Percentiles rank a stretch among this genome's conserved stretches.
phyloP scores from a whole-genome alignment of 495 filamentous ascomycete genomes.

The Talaromyces nanjingensis region DNA sequence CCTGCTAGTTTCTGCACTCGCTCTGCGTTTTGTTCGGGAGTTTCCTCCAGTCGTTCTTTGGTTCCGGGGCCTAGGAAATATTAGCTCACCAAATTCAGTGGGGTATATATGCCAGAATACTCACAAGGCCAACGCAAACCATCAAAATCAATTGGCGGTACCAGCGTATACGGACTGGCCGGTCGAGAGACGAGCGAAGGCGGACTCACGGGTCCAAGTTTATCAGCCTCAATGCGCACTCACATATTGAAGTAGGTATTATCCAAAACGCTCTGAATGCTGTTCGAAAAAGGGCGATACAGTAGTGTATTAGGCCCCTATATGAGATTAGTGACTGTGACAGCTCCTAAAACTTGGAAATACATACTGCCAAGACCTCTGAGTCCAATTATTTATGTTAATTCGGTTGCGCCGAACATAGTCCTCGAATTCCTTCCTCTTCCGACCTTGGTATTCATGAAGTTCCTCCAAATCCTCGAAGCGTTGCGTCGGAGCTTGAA shows the following conservation, averaged over 20 bases:
- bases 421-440: slow-evolving; percentile 94
- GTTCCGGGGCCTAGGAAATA: slow-evolving; percentile 62
- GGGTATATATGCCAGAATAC: slow-evolving; percentile 17
- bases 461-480: slow-evolving; percentile 97
- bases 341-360: too few relatives aligned
- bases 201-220: slow-evolving; percentile 43
- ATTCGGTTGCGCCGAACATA: slow-evolving; percentile 93
- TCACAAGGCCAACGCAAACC: slow-evolving; percentile 66
- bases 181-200: slow-evolving; percentile 46
- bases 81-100: slow-evolving; percentile 3
- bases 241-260: too few relatives aligned
- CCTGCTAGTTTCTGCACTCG: slow-evolving; percentile 72
- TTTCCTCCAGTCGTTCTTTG: slow-evolving; percentile 71
- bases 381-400: slow-evolving; percentile 98
- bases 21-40: slow-evolving; percentile 60
- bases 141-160: slow-evolving; percentile 63
- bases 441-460: slow-evolving; percentile 93
- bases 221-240: slow-evolving; percentile 43
- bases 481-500: slow-evolving; percentile 87
- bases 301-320: too few relatives aligned
- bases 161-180: slow-evolving; percentile 53
- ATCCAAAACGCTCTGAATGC: too few relatives aligned
- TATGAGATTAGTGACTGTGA: too few relatives aligned
- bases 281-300: too few relatives aligned
- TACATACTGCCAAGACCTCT: too few relatives aligned